phyloP scores from a whole-genome alignment of 2,329 filamentous ascomycete genomes.

The Thelonectria olida region DNA sequence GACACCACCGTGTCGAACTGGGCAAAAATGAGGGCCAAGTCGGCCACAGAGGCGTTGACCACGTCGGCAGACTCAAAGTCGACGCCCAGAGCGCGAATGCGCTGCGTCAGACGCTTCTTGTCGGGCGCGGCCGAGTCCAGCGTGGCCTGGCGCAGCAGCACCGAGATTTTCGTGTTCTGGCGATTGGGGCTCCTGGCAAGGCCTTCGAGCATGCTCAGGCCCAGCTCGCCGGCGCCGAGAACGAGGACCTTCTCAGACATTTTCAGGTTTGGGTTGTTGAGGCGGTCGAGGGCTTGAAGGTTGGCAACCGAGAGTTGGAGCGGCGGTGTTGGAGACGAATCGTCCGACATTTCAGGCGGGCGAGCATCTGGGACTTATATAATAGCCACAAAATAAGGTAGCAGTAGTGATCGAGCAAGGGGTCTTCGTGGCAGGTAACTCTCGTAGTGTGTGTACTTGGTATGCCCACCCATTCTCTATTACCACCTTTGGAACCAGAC shows the following conservation, averaged over 20 bases:
- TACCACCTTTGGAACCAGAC: neutral
- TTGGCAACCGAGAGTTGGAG: slow-evolving; percentile 40
- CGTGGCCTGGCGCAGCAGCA: slow-evolving; percentile 63
- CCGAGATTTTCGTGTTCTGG: slow-evolving; percentile 49
- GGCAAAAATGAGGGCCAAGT: slow-evolving; percentile 54
- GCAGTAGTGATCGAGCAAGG: too few relatives aligned
- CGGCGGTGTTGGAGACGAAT: slow-evolving; percentile 19
- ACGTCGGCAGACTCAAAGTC: slow-evolving; percentile 56
- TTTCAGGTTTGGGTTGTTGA: slow-evolving; percentile 29
- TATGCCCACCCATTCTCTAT: slow-evolving; percentile 1
- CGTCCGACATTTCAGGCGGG: slow-evolving; percentile 25
- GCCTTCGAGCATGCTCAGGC: slow-evolving; percentile 61
- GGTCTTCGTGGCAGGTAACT: too few relatives aligned
- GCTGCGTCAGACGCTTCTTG: slow-evolving; percentile 47
- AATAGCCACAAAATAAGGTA: neutral
- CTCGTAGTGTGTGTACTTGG: neutral
- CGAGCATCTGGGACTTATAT: slow-evolving; percentile 20
- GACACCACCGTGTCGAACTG: slow-evolving; percentile 65
- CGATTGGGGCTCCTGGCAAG: slow-evolving; percentile 58
- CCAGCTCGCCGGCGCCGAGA: slow-evolving; percentile 74
- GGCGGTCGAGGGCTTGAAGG: slow-evolving; percentile 35
- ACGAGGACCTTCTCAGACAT: slow-evolving; percentile 59
- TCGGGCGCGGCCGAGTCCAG: slow-evolving; percentile 50
- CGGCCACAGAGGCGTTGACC: slow-evolving; percentile 44
- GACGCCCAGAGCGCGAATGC: slow-evolving; percentile 50